A percentile compares a stretch with the other conserved stretches of the same genome.
Conservation (phyloP, 164 flowering plant genomes). For the Santalum album region DNA sequence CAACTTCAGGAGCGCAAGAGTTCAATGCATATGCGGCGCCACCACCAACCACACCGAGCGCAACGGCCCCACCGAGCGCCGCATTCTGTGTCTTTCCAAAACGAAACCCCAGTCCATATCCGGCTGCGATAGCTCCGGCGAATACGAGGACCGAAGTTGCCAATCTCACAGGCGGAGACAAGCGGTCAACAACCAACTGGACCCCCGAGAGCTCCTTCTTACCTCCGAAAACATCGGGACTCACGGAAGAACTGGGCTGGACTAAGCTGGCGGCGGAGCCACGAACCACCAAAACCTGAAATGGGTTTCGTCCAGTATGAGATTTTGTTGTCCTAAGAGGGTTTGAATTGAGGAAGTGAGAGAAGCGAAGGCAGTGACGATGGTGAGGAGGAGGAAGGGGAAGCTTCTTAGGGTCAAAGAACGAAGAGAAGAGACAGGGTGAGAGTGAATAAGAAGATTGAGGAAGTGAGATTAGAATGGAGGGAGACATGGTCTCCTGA, state of each 20-base stretch:
- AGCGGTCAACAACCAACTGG: slow-evolving; percentile 42
- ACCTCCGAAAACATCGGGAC: slow-evolving; percentile 41
- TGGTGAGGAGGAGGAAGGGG: not conserved
- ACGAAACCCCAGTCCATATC: slow-evolving; percentile 57
- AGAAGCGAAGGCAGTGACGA: not conserved
- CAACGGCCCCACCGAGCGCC: slow-evolving; percentile 69
- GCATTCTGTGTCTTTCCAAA: slow-evolving; percentile 37
- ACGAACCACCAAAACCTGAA: slow-evolving; percentile 18
- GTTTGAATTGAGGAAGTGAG: not conserved
- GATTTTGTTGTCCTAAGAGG: slow-evolving; percentile 16
- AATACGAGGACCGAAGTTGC: slow-evolving; percentile 50
- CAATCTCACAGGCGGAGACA: slow-evolving; percentile 58
- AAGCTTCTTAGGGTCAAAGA: slow-evolving; percentile 11
- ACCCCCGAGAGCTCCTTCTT: slow-evolving; percentile 54
- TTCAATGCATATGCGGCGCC: slow-evolving; percentile 68
- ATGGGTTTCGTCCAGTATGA: slow-evolving; percentile 14
- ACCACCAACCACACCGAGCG: slow-evolving; percentile 65
- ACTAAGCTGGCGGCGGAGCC: slow-evolving; percentile 13
- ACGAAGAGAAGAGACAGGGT: slow-evolving; percentile 15
- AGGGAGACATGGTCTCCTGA: slow-evolving; percentile 13
- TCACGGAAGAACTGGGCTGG: slow-evolving; percentile 9
- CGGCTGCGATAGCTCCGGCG: slow-evolving; percentile 69
- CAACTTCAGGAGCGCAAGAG: slow-evolving; percentile 75
- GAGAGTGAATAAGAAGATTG: slow-evolving; percentile 17
- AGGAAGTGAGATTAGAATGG: slow-evolving; percentile 20